These are phyloP conservation scores for Globisporangium splendens DNA, from an alignment of 352 stramenopile species.

Conservation along the genomic window DNA sequence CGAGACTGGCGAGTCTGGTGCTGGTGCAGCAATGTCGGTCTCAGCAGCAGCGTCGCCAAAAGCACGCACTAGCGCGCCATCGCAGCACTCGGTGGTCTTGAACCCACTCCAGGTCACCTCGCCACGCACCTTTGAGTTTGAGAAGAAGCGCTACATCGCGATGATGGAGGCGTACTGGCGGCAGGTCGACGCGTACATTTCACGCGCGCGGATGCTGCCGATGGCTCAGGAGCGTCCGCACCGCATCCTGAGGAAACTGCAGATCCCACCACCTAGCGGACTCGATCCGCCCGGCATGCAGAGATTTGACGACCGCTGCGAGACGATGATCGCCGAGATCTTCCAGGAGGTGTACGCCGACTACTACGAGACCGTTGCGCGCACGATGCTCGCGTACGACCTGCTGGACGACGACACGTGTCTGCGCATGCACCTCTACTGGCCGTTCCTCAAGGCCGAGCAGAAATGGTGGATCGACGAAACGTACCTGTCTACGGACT, in stretches of 20 bases:
- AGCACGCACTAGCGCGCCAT: constrained; percentile 11
- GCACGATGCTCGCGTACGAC: constrained; percentile 87
- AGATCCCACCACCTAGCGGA: constrained; percentile 57
- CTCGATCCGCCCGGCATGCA: constrained; percentile 42
- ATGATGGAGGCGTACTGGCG: constrained; percentile 84
- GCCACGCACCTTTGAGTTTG: constrained; percentile 68
- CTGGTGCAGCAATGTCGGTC: not conserved
- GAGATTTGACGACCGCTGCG: constrained; percentile 56
- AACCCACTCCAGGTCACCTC: constrained; percentile 48
- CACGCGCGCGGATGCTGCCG: constrained; percentile 39
- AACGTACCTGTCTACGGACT: constrained; percentile 63
- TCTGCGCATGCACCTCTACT: constrained; percentile 80
- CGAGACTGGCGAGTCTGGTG: constrained; percentile 14
- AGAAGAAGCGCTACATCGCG: constrained; percentile 70
- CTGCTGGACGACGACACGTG: constrained; percentile 71
- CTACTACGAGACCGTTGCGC: constrained; percentile 75
- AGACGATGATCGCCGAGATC: constrained; percentile 64
- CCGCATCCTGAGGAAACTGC: constrained; percentile 58
- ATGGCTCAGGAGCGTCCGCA: constrained; percentile 63
- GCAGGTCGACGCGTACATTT: constrained; percentile 70
- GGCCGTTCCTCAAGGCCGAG: constrained; percentile 67
- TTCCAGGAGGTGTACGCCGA: constrained; percentile 76
- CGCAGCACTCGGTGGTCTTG: constrained; percentile 25
- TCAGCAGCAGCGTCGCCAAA: too few relatives aligned
- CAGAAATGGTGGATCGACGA: constrained; percentile 87